Evolutionary conservation across 257 asterid genomes (phyloP).

Genomic region (Henckelia pumila): DNA sequence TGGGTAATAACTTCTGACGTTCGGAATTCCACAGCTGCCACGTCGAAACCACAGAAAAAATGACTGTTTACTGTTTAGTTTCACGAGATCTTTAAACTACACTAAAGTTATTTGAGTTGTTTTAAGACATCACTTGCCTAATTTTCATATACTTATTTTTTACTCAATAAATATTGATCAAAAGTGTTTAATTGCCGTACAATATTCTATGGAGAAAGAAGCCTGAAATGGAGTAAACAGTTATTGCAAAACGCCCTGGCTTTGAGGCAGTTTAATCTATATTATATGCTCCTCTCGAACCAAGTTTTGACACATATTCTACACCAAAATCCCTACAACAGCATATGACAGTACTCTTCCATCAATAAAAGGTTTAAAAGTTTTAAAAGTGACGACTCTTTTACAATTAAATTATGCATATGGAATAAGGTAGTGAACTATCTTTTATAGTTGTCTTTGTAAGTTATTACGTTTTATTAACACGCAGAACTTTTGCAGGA

Average conservation of each 20-base stretch:
- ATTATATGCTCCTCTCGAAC: not conserved
- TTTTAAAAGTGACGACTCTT: constrained; percentile 1
- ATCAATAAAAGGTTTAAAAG: not conserved
- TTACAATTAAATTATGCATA: not conserved
- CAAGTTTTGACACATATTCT: constrained; percentile 1
- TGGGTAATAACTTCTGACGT: not conserved
- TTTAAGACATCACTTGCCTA: not conserved
- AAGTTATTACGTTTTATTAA: not conserved
- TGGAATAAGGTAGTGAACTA: constrained; percentile 1
- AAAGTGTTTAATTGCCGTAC: not conserved
- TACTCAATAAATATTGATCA: constrained; percentile 1
- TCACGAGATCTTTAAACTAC: not conserved
- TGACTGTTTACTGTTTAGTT: not conserved
- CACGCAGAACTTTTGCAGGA: constrained; percentile 46
- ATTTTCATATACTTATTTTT: not conserved
- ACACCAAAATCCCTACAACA: not conserved
- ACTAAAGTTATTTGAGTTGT: not conserved
- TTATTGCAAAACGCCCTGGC: not conserved
- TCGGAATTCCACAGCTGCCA: not conserved
- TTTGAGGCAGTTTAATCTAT: not conserved
- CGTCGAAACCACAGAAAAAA: not conserved
- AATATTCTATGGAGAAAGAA: constrained; percentile 1
- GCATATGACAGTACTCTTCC: constrained; percentile 1
- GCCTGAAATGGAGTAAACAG: not conserved
- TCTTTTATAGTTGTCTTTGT: not conserved